Evolutionary conservation across 176 grass and related monocot genomes (phyloP).

Genomic region (Phragmites australis): DNA sequence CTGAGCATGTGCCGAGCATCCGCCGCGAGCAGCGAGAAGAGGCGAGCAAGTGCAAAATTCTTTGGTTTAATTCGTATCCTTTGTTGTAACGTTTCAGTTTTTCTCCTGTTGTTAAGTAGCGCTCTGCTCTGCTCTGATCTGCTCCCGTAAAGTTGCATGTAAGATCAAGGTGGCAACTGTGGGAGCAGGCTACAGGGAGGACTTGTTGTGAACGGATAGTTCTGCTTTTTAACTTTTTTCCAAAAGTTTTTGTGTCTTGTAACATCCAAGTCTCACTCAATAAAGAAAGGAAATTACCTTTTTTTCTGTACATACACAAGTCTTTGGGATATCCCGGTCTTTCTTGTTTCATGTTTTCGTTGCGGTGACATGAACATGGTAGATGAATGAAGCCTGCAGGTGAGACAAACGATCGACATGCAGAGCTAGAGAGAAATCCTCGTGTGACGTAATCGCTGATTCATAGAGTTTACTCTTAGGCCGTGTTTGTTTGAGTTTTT

Average conservation of each 20-base stretch:
- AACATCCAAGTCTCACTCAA: constrained; percentile 36
- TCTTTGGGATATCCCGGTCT: constrained; percentile 7
- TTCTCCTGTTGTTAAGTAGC: not conserved
- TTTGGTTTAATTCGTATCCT: constrained; percentile 59
- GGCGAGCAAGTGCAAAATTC: constrained; percentile 53
- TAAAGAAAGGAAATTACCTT: not conserved
- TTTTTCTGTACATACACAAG: constrained; percentile 27
- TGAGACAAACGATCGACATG: not conserved
- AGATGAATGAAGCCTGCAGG: not conserved
- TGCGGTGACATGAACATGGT: not conserved
- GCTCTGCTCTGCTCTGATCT: not conserved
- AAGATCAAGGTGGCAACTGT: not conserved
- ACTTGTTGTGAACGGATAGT: not conserved
- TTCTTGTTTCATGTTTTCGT: not conserved
- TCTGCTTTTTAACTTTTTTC: constrained; percentile 22
- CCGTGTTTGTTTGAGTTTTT: no score
- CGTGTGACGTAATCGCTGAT: no score
- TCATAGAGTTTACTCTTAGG: no score
- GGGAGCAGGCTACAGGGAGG: not conserved
- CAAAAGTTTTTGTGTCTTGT: constrained; percentile 35
- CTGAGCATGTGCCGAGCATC: constrained; percentile 22
- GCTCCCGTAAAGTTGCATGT: constrained; percentile 20
- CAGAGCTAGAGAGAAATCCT: not conserved
- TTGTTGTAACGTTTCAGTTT: constrained; percentile 19
- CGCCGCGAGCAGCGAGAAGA: constrained; percentile 37